Percentiles rank a stretch among this genome's conserved stretches.
Evolutionary conservation across 2,329 filamentous ascomycete species (phyloP).

Genomic region (Penicillium decumbens): DNA sequence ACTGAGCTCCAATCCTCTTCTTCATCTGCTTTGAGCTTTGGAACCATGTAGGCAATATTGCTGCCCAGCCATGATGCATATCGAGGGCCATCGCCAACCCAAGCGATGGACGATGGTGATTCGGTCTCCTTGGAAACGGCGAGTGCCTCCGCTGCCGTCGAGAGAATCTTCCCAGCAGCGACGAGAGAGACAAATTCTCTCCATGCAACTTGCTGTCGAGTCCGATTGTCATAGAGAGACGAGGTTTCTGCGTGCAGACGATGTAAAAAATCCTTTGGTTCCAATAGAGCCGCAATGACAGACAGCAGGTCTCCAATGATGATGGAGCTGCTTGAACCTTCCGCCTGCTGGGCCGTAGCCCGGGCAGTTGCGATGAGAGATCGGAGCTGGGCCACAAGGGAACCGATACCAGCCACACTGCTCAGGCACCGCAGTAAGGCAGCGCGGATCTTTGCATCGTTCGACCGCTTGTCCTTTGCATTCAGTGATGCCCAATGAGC

Average conservation of each 20-base stretch:
- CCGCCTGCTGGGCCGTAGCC: conserved; percentile 24
- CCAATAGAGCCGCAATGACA: conserved; percentile 41
- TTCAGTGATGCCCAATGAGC: conserved; percentile 72
- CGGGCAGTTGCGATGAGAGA: conserved; percentile 47
- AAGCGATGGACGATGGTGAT: conserved; percentile 38
- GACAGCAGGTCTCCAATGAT: conserved; percentile 35
- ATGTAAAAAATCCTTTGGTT: conserved; percentile 40
- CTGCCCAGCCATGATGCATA: conserved; percentile 69
- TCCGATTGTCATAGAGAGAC: conserved; percentile 36
- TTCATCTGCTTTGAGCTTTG: conserved; percentile 39
- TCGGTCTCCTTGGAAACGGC: conserved; percentile 33
- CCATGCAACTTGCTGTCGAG: conserved; percentile 55
- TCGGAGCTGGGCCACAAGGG: conserved; percentile 66
- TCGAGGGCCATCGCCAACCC: conserved; percentile 60
- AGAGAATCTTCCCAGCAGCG: conserved; percentile 57
- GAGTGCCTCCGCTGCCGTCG: conserved; percentile 54
- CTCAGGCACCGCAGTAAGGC: conserved; percentile 60
- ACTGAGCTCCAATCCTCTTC: conserved; percentile 31
- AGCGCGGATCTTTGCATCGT: conserved; percentile 26
- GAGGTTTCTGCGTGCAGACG: conserved; percentile 46
- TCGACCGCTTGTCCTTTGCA: conserved; percentile 15
- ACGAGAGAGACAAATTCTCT: conserved; percentile 58
- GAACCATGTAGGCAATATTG: conserved; percentile 52
- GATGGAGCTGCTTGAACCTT: conserved; percentile 33
- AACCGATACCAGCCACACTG: conserved; percentile 72